phyloP scores from a whole-genome alignment of 805 yeast species.

The Saccharomycopsis sp. region DNA sequence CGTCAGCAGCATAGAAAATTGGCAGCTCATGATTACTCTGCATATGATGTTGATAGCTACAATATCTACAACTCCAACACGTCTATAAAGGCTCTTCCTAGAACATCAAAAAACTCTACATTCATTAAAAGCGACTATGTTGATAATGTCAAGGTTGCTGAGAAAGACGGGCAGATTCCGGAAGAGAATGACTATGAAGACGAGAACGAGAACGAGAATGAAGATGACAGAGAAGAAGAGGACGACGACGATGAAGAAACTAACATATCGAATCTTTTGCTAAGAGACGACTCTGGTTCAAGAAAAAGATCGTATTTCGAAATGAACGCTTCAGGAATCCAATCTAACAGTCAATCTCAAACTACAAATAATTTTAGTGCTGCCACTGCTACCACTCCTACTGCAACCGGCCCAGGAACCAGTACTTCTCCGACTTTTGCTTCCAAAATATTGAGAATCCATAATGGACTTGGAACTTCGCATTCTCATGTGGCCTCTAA shows the following conservation, averaged over 20 bases:
- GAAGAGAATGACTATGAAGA: too few relatives aligned
- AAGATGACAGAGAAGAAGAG: conserved; percentile 13
- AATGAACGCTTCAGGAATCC: conserved; percentile 57
- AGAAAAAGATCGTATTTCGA: conserved; percentile 40
- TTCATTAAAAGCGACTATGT: conserved; percentile 5
- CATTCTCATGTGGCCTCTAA: conserved; percentile 51
- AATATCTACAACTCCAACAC: not conserved
- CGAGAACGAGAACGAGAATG: conserved; percentile 12
- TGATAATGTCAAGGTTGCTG: not conserved
- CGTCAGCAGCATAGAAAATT: conserved; percentile 8
- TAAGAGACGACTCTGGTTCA: conserved; percentile 20
- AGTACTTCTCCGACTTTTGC: not conserved
- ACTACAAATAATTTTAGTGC: conserved; percentile 21
- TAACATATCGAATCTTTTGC: not conserved
- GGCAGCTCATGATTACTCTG: not conserved
- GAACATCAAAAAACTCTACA: not conserved
- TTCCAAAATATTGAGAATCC: conserved; percentile 28
- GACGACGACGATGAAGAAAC: conserved; percentile 26
- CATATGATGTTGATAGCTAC: not conserved
- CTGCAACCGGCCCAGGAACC: conserved; percentile 7
- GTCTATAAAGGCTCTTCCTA: not conserved
- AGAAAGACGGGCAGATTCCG: too few relatives aligned
- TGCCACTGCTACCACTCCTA: conserved; percentile 6
- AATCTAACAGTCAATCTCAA: conserved; percentile 31
- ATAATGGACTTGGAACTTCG: conserved; percentile 58